Percentiles rank a stretch among this genome's conserved stretches.
phyloP scores from a whole-genome alignment of 1,284 basidiomycete species.

The Ceratobasidium theobromae region DNA sequence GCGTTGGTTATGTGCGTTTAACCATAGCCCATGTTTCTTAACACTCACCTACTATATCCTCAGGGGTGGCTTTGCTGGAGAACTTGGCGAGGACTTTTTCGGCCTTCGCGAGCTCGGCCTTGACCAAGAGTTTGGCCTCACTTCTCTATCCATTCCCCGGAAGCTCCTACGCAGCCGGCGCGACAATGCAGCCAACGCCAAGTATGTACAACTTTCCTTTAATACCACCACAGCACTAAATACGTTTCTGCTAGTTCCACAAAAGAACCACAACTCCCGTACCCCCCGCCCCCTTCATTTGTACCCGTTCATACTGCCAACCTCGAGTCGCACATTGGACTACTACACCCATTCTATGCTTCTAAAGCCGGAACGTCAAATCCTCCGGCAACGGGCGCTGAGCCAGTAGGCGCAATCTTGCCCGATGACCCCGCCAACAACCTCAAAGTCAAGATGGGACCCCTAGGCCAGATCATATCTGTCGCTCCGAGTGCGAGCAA shows the following conservation, averaged over 20 bases:
- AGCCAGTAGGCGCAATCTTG: conserved; percentile 44
- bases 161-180: conserved; percentile 30
- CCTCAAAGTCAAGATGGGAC: conserved; percentile 67
- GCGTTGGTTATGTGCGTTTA: conserved; percentile 66
- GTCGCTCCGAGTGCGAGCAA: conserved; percentile 42
- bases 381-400: background rate
- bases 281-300: conserved; percentile 80
- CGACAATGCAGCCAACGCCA: conserved; percentile 33
- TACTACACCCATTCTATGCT: conserved; percentile 77
- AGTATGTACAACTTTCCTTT: background rate
- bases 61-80: conserved; percentile 84
- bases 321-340: conserved; percentile 77
- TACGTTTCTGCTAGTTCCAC: conserved; percentile 50
- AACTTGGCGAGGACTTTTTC: conserved; percentile 91
- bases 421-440: conserved; percentile 63
- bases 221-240: background rate
- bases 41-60: conserved; percentile 2
- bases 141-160: conserved; percentile 73
- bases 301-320: conserved; percentile 64
- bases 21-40: conserved; percentile 24
- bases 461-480: conserved; percentile 64
- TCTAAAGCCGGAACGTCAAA: conserved; percentile 41
- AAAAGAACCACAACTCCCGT: conserved; percentile 80
- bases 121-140: conserved; percentile 82
- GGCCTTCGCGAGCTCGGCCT: conserved; percentile 88